A percentile compares a stretch with the other conserved stretches of the same genome.
Conservation (phyloP, 768 basidiomycete species). For the Phaeotremella skinneri region DNA sequence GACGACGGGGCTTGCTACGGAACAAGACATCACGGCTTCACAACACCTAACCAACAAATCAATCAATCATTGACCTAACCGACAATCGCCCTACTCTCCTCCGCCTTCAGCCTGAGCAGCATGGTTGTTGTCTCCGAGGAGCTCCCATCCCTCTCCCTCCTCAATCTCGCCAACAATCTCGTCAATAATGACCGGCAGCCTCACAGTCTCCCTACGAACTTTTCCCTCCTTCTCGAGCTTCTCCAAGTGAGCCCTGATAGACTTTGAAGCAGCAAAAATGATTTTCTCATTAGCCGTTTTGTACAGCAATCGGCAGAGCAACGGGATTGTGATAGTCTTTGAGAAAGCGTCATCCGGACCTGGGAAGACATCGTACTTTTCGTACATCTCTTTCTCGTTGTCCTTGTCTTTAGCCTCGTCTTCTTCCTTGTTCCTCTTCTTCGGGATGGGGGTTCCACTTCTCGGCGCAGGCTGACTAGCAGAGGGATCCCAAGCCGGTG, state of each 20-base stretch:
- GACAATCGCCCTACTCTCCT: neutral
- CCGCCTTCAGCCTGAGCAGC: neutral
- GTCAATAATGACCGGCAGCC: constrained; percentile 23
- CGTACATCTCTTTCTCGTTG: neutral
- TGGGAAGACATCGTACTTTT: neutral
- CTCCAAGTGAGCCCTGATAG: constrained; percentile 27
- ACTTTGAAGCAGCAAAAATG: constrained; percentile 23
- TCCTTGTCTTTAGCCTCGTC: constrained; percentile 4
- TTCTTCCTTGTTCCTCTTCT: constrained; percentile 11
- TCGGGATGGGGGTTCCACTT: constrained; percentile 6
- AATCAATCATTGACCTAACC: neutral
- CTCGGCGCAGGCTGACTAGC: neutral
- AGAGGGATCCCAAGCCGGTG: neutral
- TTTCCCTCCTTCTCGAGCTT: constrained; percentile 40
- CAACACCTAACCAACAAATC: constrained; percentile 9
- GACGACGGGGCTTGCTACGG: neutral
- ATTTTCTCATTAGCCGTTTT: constrained; percentile 32
- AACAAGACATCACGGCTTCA: neutral
- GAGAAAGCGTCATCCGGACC: neutral
- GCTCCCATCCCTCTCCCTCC: constrained; percentile 33
- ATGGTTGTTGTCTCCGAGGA: neutral
- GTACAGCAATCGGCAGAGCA: constrained; percentile 31
- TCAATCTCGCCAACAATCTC: constrained; percentile 21
- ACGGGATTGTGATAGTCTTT: constrained; percentile 15
- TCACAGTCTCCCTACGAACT: constrained; percentile 15